phyloP scores from a whole-genome alignment of 495 filamentous ascomycete genomes.

The Neurospora sp. region DNA sequence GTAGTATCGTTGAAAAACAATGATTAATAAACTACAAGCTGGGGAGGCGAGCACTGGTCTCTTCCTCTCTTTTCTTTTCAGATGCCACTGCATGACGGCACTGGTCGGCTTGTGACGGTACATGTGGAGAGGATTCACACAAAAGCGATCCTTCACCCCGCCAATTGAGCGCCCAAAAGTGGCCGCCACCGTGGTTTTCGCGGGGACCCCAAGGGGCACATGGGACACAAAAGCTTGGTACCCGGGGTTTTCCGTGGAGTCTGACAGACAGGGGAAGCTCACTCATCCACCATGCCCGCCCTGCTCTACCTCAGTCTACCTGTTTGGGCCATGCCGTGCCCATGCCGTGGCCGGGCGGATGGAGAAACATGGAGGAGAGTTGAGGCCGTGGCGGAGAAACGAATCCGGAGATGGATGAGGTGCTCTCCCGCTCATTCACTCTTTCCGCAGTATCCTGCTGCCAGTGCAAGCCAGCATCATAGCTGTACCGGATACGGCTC shows the following conservation, averaged over 20 bases:
- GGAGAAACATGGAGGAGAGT: neutral
- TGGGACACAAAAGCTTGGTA: constrained; percentile 3
- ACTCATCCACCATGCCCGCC: neutral
- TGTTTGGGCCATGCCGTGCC: neutral
- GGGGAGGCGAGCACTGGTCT: neutral
- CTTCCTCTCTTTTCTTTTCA: neutral
- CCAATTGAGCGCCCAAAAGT: constrained; percentile 2
- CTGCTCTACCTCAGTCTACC: neutral
- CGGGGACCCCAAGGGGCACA: constrained; percentile 1
- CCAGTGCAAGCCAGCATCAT: neutral
- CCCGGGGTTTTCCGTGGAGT: neutral
- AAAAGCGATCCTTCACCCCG: neutral
- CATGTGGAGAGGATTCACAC: constrained; percentile 2
- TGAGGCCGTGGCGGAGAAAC: neutral
- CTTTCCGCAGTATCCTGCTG: neutral
- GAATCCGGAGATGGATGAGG: neutral
- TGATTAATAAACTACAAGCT: neutral
- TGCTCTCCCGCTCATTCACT: neutral
- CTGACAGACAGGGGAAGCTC: neutral
- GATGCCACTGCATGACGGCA: constrained; percentile 13
- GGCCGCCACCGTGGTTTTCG: neutral
- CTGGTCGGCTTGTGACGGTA: constrained; percentile 29
- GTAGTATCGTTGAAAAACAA: neutral
- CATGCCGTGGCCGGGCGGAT: neutral
- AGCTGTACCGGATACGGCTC: neutral